Percentiles rank a stretch among this genome's conserved stretches.
phyloP scores from a whole-genome alignment of 2,329 filamentous ascomycete species.

The Plectosphaerella sp. region DNA sequence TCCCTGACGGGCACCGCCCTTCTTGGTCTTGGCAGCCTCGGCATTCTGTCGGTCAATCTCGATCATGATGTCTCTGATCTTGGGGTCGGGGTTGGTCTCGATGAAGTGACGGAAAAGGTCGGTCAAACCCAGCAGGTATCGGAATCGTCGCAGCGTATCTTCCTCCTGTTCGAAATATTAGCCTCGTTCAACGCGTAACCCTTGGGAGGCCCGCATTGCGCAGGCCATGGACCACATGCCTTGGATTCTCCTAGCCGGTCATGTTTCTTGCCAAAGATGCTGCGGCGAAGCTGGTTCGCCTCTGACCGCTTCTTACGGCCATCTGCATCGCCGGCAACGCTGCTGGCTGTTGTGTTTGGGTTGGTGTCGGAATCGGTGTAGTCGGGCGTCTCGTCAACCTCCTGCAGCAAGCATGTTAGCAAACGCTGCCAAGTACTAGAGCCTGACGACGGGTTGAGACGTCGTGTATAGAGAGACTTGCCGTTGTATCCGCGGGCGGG shows the following conservation, averaged over 20 bases:
- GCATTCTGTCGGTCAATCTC: slow-evolving; percentile 93
- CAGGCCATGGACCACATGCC: slow-evolving; percentile 44
- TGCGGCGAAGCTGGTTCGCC: slow-evolving; percentile 83
- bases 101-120: slow-evolving; percentile 99
- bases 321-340: slow-evolving; percentile 78
- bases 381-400: slow-evolving; percentile 62
- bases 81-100: slow-evolving; percentile 92
- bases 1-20: slow-evolving; percentile 73
- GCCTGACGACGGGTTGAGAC: neutral
- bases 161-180: slow-evolving; percentile 62
- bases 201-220: neutral
- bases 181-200: neutral
- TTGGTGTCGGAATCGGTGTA: slow-evolving; percentile 65
- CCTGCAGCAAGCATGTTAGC: slow-evolving; percentile 28
- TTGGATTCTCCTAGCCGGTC: slow-evolving; percentile 88
- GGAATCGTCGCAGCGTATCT: slow-evolving; percentile 89
- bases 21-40: slow-evolving; percentile 66
- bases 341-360: slow-evolving; percentile 72
- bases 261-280: slow-evolving; percentile 92
- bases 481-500: slow-evolving; percentile 44
- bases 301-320: slow-evolving; percentile 83
- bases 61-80: slow-evolving; percentile 87
- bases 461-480: slow-evolving; percentile 21
- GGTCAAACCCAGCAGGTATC: slow-evolving; percentile 89
- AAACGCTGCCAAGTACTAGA: neutral